phyloP scores from a whole-genome alignment of 306 rosid species.

The Gynostemma pentaphyllum region DNA sequence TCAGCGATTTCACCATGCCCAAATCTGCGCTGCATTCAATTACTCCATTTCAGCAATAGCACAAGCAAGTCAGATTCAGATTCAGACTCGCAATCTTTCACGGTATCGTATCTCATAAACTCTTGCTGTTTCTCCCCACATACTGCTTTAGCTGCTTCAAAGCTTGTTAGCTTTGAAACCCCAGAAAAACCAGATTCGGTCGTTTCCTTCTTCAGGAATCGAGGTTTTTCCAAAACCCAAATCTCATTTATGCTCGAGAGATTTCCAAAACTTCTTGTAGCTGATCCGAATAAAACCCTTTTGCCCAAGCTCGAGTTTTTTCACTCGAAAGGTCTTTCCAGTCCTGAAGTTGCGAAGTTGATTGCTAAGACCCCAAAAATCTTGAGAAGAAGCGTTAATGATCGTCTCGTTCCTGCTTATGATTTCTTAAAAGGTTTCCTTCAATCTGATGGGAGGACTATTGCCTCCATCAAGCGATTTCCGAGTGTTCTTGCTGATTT shows the following conservation, averaged over 20 bases:
- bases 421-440: constrained; percentile 17
- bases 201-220: constrained; percentile 13
- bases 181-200: constrained; percentile 10
- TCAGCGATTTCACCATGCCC: background rate
- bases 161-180: constrained; percentile 5
- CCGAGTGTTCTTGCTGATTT: background rate
- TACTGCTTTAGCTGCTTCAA: constrained; percentile 4
- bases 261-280: constrained; percentile 1
- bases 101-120: constrained; percentile 16
- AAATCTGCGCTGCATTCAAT: background rate
- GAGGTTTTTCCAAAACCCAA: constrained; percentile 11
- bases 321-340: constrained; percentile 22
- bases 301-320: constrained; percentile 30
- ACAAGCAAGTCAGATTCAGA: background rate
- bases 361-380: background rate
- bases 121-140: constrained; percentile 20
- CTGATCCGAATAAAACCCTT: constrained; percentile 18
- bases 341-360: constrained; percentile 7
- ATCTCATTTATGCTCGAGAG: constrained; percentile 1
- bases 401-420: constrained; percentile 14
- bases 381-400: constrained; percentile 6
- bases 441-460: constrained; percentile 10
- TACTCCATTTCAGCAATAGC: background rate
- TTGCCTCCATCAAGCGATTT: background rate
- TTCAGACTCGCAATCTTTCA: constrained; percentile 9